Percentiles rank a stretch among this genome's conserved stretches.
These are phyloP conservation scores for Samsoniella hepiali DNA, from an alignment of 2,329 filamentous ascomycete species.

Conservation along the genomic window DNA sequence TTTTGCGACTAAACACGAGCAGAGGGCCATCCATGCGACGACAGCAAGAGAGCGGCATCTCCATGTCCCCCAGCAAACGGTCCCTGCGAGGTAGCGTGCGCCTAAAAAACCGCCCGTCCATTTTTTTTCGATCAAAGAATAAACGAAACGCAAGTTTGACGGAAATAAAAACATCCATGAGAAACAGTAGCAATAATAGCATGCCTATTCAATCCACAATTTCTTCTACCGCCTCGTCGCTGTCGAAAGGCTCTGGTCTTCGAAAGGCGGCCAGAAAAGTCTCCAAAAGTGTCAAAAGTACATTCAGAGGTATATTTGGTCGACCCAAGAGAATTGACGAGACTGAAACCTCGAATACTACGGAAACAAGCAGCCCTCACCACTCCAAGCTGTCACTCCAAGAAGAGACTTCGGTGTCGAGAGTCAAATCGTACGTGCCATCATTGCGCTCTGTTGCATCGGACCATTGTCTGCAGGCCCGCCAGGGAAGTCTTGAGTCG, in stretches of 20 bases:
- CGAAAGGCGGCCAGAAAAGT: constrained; percentile 57
- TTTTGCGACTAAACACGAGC: constrained; percentile 33
- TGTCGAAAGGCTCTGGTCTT: constrained; percentile 34
- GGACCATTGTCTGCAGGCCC: constrained; percentile 47
- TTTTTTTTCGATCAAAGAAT: constrained; percentile 41
- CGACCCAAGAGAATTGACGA: constrained; percentile 25
- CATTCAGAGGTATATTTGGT: constrained; percentile 47
- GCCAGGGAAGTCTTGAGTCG: constrained; percentile 54
- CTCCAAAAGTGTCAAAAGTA: constrained; percentile 59
- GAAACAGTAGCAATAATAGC: constrained; percentile 42
- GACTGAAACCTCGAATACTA: constrained; percentile 22
- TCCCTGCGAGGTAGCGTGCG: constrained; percentile 23
- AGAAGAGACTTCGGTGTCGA: constrained; percentile 45
- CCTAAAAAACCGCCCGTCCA: constrained; percentile 41
- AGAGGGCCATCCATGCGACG: constrained; percentile 1
- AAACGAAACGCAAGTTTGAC: constrained; percentile 33
- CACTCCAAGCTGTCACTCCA: constrained; percentile 33
- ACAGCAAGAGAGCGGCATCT: neutral
- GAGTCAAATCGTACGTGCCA: constrained; percentile 47
- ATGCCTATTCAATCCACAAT: constrained; percentile 32
- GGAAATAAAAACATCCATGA: constrained; percentile 48
- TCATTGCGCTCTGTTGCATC: constrained; percentile 48
- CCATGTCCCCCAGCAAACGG: constrained; percentile 9
- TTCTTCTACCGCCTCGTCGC: constrained; percentile 26
- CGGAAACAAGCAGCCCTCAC: constrained; percentile 31